Evolutionary conservation across 352 stramenopile genomes (phyloP).

Genomic region (Phytophthora crassamura): DNA sequence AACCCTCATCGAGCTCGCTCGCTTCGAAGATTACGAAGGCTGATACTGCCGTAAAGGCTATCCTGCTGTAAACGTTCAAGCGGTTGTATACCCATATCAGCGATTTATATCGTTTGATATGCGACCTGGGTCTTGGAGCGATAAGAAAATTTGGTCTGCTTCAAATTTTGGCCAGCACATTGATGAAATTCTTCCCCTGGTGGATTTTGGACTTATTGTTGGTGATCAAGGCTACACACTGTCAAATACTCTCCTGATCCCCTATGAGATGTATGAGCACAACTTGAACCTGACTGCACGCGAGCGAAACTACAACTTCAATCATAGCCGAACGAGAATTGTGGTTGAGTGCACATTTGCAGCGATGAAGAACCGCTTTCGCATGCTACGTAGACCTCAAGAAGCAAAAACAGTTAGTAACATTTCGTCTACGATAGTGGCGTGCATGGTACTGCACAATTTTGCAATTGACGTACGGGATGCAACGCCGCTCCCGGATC

Average conservation of each 20-base stretch:
- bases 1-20: neutral
- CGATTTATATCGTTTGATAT: slow-evolving; percentile 6
- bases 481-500: neutral
- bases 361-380: slow-evolving; percentile 7
- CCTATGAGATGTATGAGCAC: neutral
- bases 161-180: slow-evolving; percentile 8
- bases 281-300: neutral
- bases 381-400: slow-evolving; percentile 6
- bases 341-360: slow-evolving; percentile 2
- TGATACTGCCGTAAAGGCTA: slow-evolving; percentile 6
- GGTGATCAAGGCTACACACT: slow-evolving; percentile 8
- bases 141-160: slow-evolving; percentile 15
- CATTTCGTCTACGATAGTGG: slow-evolving; percentile 1
- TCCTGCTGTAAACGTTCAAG: slow-evolving; percentile 10
- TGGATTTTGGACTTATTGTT: neutral
- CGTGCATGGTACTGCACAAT: slow-evolving; percentile 4
- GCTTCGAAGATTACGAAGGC: slow-evolving; percentile 5
- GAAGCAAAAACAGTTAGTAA: slow-evolving; percentile 1
- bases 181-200: neutral
- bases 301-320: slow-evolving; percentile 6
- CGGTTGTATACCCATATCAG: neutral
- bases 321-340: slow-evolving; percentile 6
- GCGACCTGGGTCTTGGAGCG: neutral
- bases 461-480: neutral
- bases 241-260: slow-evolving; percentile 5